These are phyloP conservation scores for Leccinellum albellum DNA, from an alignment of 768 basidiomycete genomes.

Conservation along the genomic window DNA sequence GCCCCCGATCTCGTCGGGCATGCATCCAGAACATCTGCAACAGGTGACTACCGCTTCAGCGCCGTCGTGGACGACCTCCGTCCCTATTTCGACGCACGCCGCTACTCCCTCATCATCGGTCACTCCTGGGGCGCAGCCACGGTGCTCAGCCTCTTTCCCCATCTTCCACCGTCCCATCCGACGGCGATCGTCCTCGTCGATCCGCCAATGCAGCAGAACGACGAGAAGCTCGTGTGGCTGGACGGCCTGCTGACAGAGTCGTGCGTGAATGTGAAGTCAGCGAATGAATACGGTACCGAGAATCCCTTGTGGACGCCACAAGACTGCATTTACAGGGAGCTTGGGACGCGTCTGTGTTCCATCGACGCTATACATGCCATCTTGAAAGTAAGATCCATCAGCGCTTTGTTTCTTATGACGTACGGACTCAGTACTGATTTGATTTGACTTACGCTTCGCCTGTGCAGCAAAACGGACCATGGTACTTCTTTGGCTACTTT, in stretches of 20 bases:
- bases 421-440: not conserved
- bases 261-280: not conserved
- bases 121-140: conserved; percentile 16
- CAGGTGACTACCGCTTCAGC: conserved; percentile 10
- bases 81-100: conserved; percentile 12
- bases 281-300: not conserved
- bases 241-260: not conserved
- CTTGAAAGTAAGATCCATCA: conserved; percentile 1
- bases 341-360: conserved; percentile 13
- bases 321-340: conserved; percentile 3
- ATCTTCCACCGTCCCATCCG: conserved; percentile 5
- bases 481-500: conserved; percentile 15
- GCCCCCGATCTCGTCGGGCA: conserved; percentile 24
- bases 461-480: conserved; percentile 10
- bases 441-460: not conserved
- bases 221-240: not conserved
- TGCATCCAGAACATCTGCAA: conserved; percentile 1
- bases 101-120: conserved; percentile 11
- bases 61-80: conserved; percentile 16
- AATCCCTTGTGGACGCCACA: conserved; percentile 16
- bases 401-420: not conserved
- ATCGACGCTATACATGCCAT: conserved; percentile 1
- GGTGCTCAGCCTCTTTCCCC: conserved; percentile 6
- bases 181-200: conserved; percentile 19
- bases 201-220: conserved; percentile 2